Conservation (phyloP, 164 flowering plant species). For the Vitis amurensis region DNA sequence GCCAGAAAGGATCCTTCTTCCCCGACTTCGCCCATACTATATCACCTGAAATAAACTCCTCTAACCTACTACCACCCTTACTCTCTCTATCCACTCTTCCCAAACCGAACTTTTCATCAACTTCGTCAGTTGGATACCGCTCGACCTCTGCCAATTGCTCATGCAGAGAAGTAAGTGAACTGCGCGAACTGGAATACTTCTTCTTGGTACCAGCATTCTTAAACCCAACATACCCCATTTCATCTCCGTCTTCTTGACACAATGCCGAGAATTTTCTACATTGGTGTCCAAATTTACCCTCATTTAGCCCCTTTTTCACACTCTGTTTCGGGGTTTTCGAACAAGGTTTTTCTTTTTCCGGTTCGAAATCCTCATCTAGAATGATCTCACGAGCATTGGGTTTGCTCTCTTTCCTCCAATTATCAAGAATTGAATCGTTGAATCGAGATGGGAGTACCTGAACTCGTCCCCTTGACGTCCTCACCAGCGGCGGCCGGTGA, state of each 20-base stretch:
- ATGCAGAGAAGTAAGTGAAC: slow-evolving; percentile 39
- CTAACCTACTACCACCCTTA: slow-evolving; percentile 45
- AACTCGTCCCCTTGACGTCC: slow-evolving; percentile 67
- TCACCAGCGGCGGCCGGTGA: slow-evolving; percentile 53
- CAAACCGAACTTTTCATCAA: slow-evolving; percentile 12
- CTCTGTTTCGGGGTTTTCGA: slow-evolving; percentile 21
- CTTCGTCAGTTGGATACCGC: slow-evolving; percentile 17
- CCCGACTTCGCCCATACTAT: slow-evolving; percentile 93
- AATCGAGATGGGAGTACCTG: slow-evolving; percentile 72
- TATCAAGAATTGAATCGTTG: slow-evolving; percentile 60
- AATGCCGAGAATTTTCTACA: slow-evolving; percentile 22
- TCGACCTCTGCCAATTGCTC: slow-evolving; percentile 39
- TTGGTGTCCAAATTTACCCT: slow-evolving; percentile 25
- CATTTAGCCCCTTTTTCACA: slow-evolving; percentile 17
- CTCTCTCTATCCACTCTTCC: slow-evolving; percentile 32
- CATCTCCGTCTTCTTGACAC: slow-evolving; percentile 35
- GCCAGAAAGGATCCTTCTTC: slow-evolving; percentile 84
- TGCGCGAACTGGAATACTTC: slow-evolving; percentile 41
- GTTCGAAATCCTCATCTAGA: slow-evolving; percentile 27
- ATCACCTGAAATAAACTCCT: slow-evolving; percentile 75
- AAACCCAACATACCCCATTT: slow-evolving; percentile 14
- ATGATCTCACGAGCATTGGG: slow-evolving; percentile 20
- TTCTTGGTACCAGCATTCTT: slow-evolving; percentile 29
- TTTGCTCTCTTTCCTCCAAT: slow-evolving; percentile 66
- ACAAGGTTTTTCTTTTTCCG: slow-evolving; percentile 33